Evolutionary conservation across 495 filamentous ascomycete genomes (phyloP), one percentile per base, ranked within the genome.

Genomic region (Tuber aestivum): DNA sequence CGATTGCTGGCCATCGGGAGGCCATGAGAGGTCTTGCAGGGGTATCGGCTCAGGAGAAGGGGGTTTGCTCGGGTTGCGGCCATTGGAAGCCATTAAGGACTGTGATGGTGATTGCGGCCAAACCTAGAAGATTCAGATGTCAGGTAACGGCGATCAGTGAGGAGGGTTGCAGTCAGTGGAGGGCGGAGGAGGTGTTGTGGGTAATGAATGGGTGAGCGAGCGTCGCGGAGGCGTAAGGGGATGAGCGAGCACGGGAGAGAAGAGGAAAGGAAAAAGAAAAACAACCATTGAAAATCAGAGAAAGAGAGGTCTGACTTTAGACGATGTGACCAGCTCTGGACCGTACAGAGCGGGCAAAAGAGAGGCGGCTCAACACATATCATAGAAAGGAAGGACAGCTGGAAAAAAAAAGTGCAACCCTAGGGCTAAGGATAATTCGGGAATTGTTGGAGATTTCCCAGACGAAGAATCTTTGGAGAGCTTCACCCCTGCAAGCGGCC

Each of bases 21-120:
- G 85, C 73, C 89, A 87, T 42, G 90, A 89, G 70, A 97, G 90
- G 83, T 97, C 91, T 83, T 92, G 91, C 70, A 97, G 86, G 70
- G 94, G 93, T 84, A 97, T 97, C 65, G 91, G 91, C 76, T 93
- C 91, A 71, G 88, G 85, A 44, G 88, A 83, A 56, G 87, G 78
- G 75, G 86, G 81, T 41, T 86, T 84, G 77, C 86, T 84, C 82
- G 87, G 84, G 78, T 85, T 85, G 45, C 85, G 85, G 82, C 85
- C 87, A 84, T 87, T 85, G 71, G 89, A 88, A 84, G 89, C 88
- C 90, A 92, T 92, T 70, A 72, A 61, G 41, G 41, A 70, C 27
- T 42, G 16, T 27, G 35, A 32, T 3, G 18, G 35, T 16, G 70
- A 32, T 41, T 40, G 35, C 70, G 35, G 70, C 23, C 41, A 40